Evolutionary conservation across 495 filamentous ascomycete species (phyloP), one percentile per base, ranked within the genome.

Genomic region (Aspergillus baeticus): DNA sequence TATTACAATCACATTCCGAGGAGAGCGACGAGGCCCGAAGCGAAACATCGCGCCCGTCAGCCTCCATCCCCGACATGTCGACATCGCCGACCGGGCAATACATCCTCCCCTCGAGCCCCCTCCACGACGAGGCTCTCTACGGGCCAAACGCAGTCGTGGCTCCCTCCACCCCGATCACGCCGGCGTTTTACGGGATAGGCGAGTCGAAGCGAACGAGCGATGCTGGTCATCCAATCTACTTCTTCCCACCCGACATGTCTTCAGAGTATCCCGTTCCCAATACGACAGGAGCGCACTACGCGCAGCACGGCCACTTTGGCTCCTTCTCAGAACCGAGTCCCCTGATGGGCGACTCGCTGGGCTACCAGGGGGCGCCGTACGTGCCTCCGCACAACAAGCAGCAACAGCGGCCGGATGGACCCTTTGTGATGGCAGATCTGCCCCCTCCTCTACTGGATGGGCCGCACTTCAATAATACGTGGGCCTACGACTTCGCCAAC

Each of bases 1-100:
- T 45, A 3, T 21, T 45, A 3, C 42, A 45, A 8, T 45, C 42
- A 2, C 41, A 44, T 29, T 8, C 18, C 13, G 47, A 50, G n/a
- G 47, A 50, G 34, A 50, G 34, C 47, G 47, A 50, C 18, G 47
- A 50, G 6, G n/a, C 6, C 13, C 38, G 10, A 18, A 41, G 38
- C 20, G 38, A 17, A 6, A 15, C 21, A 14, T 47, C 44, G 23
- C 44, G 44, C 2, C 26, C 20, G 0, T 37, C 47, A 14, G 20
- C 23, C 34, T 50, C 47, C 3, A 8, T 50, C 34, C 46, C 46
- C 1, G 46, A 49, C 1, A 20, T 49, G 46, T 50, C 47, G 3
- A 38, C 20, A 1, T 50, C 47, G 1, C 47, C 47, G 15, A 35
- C 47, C 33, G 34, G 36, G 33, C 47, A 36, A 3, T 50, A 38